Evolutionary conservation across 305 asterid genomes (phyloP).

Genomic region (Fraxinus baroniana): DNA sequence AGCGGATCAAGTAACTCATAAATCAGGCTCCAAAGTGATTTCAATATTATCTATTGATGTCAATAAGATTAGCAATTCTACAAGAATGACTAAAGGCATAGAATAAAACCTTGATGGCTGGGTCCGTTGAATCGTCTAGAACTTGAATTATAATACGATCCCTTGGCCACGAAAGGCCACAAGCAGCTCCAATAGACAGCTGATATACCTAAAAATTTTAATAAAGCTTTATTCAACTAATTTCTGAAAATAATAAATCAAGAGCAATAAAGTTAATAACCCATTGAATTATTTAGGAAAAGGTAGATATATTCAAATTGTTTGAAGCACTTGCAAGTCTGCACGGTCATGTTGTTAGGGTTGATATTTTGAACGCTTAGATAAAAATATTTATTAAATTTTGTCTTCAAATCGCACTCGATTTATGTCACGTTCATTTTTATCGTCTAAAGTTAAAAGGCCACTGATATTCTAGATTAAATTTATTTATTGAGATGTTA

Average conservation of each 20-base stretch:
- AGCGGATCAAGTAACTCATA: not conserved
- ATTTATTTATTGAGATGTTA: not conserved
- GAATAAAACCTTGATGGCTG: slow-evolving; percentile 30
- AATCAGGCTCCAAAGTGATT: not conserved
- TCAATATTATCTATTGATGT: slow-evolving; percentile 22
- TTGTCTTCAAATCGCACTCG: not conserved
- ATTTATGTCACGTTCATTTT: not conserved
- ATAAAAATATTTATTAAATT: too few relatives aligned
- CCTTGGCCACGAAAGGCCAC: slow-evolving; percentile 43
- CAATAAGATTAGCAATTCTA: not conserved
- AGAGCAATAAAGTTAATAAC: not conserved
- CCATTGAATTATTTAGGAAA: not conserved
- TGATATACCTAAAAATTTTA: slow-evolving; percentile 33
- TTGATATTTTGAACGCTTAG: not conserved
- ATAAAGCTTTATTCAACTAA: not conserved
- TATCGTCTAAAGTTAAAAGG: not conserved
- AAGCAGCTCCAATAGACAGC: slow-evolving; percentile 43
- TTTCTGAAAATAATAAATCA: not conserved
- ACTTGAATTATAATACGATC: slow-evolving; percentile 41
- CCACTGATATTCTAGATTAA: not conserved
- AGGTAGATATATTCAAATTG: not conserved
- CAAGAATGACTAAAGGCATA: not conserved
- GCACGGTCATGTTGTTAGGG: not conserved
- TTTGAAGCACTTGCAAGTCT: not conserved
- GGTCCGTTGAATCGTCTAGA: slow-evolving; percentile 45